Evolutionary conservation across 2,329 filamentous ascomycete genomes (phyloP).

Genomic region (Botrytis porri): DNA sequence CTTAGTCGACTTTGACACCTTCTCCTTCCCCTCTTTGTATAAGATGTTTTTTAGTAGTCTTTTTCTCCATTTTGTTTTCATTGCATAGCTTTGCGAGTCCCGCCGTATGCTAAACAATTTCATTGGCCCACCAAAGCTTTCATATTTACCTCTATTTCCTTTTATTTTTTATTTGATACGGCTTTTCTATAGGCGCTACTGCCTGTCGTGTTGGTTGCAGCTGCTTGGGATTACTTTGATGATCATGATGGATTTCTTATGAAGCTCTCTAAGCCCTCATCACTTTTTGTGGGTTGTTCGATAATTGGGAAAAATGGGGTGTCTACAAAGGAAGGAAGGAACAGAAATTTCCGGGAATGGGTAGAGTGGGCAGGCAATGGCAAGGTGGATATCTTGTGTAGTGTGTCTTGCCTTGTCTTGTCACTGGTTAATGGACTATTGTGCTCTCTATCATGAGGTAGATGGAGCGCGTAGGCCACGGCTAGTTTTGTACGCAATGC

Average conservation of each 20-base stretch:
- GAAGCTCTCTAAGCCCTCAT: slow-evolving; percentile 11
- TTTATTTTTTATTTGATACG: slow-evolving; percentile 18
- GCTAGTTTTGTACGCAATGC: slow-evolving; percentile 7
- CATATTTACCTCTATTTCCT: slow-evolving; percentile 6
- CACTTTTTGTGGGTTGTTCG: slow-evolving; percentile 9
- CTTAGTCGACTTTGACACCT: slow-evolving; percentile 17
- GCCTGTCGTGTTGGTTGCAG: slow-evolving; percentile 13
- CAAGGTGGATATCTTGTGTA: slow-evolving; percentile 8
- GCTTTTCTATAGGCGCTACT: slow-evolving; percentile 15
- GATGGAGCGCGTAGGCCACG: slow-evolving; percentile 9
- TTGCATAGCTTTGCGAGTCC: slow-evolving; percentile 35
- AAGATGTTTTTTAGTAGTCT: slow-evolving; percentile 27
- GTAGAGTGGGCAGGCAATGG: neutral
- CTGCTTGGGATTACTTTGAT: slow-evolving; percentile 18
- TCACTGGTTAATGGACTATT: slow-evolving; percentile 1
- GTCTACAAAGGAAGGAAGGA: slow-evolving; percentile 15
- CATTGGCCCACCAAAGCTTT: slow-evolving; percentile 13
- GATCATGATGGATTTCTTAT: slow-evolving; percentile 22
- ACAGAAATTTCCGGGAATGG: slow-evolving; percentile 1
- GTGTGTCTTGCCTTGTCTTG: slow-evolving; percentile 4
- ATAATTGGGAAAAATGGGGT: slow-evolving; percentile 12
- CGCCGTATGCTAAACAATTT: slow-evolving; percentile 14
- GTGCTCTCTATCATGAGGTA: slow-evolving; percentile 15
- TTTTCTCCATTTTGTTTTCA: slow-evolving; percentile 21
- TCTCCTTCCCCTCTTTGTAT: slow-evolving; percentile 20